Base-by-base conservation (phyloP, 257 asterid species). In the Gentiana straminea region DNA sequence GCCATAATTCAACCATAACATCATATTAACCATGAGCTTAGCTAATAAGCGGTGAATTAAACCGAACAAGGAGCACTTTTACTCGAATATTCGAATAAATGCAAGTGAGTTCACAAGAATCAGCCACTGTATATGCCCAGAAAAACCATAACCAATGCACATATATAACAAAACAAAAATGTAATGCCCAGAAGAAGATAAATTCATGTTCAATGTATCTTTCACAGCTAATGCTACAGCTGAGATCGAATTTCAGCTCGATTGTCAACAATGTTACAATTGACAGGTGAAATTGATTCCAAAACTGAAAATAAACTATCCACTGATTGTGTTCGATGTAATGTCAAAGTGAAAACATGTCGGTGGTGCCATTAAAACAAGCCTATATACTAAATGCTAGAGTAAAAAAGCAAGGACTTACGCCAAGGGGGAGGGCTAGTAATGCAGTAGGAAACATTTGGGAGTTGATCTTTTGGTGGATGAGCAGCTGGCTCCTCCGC, bases 401-500 rank as follows among this genome's bases (percentile, higher is more conserved):
- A 45, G 13, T 3, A 48, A 3, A 48, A 33, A 32, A 41, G 24
- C 33, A 59, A 59, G 59, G 32, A 84, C 93, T 82, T 50, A 87
- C 96, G 94, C 96, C 96, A 87, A 57, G 94, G 94, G 66, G 94
- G 96, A 68, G 93, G 93, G 68, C 96, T 87, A n/a, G 90, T 80
- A 61, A 87, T 87, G 96, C 96, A 87, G 82, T 75, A 87, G 48
- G 86, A 77, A 75, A 87, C 94, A 75, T 70, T 68, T 33, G 90
- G 88, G 72, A 87, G 94, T 73, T 87, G 94, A 67, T 87, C 96
- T 61, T 89, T 85, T 10, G 91, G 92, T 44, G 73, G 86, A 33
- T 89, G 95, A 24, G 94, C 64, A 33, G 88, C 63, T 46, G 94
- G 96, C 39, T 84, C 96, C 45, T 76, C 96, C 24, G 81, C 68